Percentiles rank a stretch among this genome's conserved stretches.
Conservation (phyloP, 1,284 basidiomycete species). For the Heterobasidion irregulare region DNA sequence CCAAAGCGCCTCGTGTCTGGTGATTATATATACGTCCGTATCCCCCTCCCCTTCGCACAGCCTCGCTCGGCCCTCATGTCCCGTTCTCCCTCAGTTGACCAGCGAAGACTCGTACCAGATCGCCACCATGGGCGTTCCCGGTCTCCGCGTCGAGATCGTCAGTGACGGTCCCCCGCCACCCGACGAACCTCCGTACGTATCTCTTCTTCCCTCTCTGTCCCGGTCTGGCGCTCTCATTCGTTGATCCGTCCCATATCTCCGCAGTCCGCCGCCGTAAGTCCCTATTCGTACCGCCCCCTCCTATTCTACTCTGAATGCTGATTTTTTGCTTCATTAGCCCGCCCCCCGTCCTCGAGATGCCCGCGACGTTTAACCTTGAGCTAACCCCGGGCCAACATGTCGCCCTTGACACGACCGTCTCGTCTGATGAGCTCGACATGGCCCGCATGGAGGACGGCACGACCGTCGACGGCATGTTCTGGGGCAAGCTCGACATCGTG, state of each 20-base stretch:
- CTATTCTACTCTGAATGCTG: slow-evolving; percentile 1
- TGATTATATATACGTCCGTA: slow-evolving; percentile 67
- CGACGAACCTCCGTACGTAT: slow-evolving; percentile 66
- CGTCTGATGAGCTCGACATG: slow-evolving; percentile 76
- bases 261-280: slow-evolving; percentile 65
- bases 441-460: slow-evolving; percentile 81
- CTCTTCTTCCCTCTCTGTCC: not conserved
- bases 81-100: slow-evolving; percentile 41
- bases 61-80: slow-evolving; percentile 5
- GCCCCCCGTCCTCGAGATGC: slow-evolving; percentile 79
- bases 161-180: slow-evolving; percentile 73
- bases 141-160: slow-evolving; percentile 73
- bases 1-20: slow-evolving; percentile 63
- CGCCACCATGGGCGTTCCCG: slow-evolving; percentile 68
- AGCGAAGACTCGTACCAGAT: slow-evolving; percentile 80
- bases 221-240: not conserved
- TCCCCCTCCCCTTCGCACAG: slow-evolving; percentile 4
- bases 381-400: slow-evolving; percentile 66
- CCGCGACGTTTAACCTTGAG: slow-evolving; percentile 72
- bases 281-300: not conserved
- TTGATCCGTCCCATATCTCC: not conserved
- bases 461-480: slow-evolving; percentile 71
- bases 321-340: slow-evolving; percentile 38
- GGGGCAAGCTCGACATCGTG: slow-evolving; percentile 76
- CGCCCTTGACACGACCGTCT: slow-evolving; percentile 65